phyloP scores from a whole-genome alignment of 352 stramenopile species.

The Pythium brassicae region DNA sequence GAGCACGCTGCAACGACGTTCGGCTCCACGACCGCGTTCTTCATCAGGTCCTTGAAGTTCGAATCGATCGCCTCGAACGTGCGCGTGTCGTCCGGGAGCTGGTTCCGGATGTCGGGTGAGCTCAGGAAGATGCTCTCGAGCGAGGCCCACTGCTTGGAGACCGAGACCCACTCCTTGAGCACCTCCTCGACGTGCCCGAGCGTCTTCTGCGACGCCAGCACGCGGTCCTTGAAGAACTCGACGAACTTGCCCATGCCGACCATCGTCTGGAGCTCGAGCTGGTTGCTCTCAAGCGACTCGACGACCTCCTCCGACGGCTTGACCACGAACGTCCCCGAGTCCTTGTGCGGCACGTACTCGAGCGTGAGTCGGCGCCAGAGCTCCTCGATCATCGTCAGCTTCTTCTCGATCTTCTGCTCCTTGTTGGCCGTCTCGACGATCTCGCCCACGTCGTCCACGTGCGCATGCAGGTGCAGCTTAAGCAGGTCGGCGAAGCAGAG shows the following conservation, averaged over 20 bases:
- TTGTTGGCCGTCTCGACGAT: slow-evolving; percentile 88
- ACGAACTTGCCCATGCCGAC: slow-evolving; percentile 90
- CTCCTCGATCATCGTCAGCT: slow-evolving; percentile 86
- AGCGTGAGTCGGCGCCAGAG: slow-evolving; percentile 78
- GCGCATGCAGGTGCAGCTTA: slow-evolving; percentile 76
- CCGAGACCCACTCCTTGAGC: slow-evolving; percentile 84
- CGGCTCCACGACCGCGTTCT: slow-evolving; percentile 83
- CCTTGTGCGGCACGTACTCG: slow-evolving; percentile 86
- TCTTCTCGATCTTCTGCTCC: slow-evolving; percentile 89
- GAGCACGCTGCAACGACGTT: slow-evolving; percentile 75
- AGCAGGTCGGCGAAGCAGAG: slow-evolving; percentile 81
- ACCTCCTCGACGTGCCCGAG: slow-evolving; percentile 84
- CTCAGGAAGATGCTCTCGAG: slow-evolving; percentile 88
- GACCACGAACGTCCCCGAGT: slow-evolving; percentile 81
- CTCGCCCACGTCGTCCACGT: slow-evolving; percentile 84
- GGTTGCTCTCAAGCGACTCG: slow-evolving; percentile 83
- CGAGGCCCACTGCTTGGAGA: slow-evolving; percentile 85
- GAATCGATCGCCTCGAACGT: slow-evolving; percentile 88
- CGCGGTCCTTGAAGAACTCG: slow-evolving; percentile 86
- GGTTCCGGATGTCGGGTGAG: slow-evolving; percentile 85
- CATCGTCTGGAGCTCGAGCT: slow-evolving; percentile 87
- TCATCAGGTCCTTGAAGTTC: slow-evolving; percentile 90
- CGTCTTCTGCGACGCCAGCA: slow-evolving; percentile 73
- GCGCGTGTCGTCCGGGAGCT: slow-evolving; percentile 80
- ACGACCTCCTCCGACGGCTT: slow-evolving; percentile 85